Base-by-base conservation (phyloP, 192 early-diverging fungal genomes). In the Gamsiella multidivaricata region DNA sequence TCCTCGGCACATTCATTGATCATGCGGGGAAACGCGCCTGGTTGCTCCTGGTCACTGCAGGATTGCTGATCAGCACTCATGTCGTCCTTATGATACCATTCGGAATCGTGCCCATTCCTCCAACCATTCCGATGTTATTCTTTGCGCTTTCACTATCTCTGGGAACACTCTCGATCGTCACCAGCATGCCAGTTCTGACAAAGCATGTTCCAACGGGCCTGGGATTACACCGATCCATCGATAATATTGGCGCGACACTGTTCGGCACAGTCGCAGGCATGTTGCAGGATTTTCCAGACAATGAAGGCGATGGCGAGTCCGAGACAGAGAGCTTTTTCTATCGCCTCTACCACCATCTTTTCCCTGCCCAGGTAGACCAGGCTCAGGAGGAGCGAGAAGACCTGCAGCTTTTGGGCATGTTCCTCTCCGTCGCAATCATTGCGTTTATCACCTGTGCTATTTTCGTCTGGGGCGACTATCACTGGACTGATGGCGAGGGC, bases 1-100 rank as follows among this genome's bases (percentile, higher is more conserved):
- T 92, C 64, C 69, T 94, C 23, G 92, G 92, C 9, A 69, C 87
- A 46, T 88, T 89, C 63, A 83, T 94, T 43, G 91, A 94, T 75
- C 71, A 83, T 54, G 83, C 76, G 59, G 92, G 92, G 8, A 79
- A 86, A 58, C 84, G 92, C 41, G 86, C 87, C 0, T 81, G 61
- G 78, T 41, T 88, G 41, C 60, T 81, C 6, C 23, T 80, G 15
- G 32, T 76, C 43, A 76, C 61, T 3, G 59, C 73, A 15, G 60
- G 56, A 18, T 39, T 72, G 28, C 46, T 81, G 31, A 50, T 81
- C 43, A 14, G 42, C 52, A 74, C 70, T 1, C 70, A 81, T 54
- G 8, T 69, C 3, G 23, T 71, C 5, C 59, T 69, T 2, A n/a
- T 80, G 6, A 54, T 70, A 22, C 67, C 78, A 0, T 80, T 37